These are phyloP conservation scores for Chlorella variabilis DNA, from an alignment of 163 green algal species.

Conservation along the genomic window DNA sequence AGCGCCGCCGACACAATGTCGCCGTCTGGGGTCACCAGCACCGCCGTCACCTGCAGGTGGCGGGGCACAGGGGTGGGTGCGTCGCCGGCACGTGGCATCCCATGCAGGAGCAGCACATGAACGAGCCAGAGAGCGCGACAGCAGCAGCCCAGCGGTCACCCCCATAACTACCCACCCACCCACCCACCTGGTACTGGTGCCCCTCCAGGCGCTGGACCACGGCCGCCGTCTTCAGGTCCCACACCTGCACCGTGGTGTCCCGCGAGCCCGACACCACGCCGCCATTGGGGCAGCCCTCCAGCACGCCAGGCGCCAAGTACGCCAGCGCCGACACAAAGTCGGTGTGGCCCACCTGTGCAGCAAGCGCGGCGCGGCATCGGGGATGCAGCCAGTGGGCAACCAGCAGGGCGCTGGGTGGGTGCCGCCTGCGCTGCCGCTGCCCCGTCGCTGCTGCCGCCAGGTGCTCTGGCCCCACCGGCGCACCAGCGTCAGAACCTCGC, in stretches of 20 bases:
- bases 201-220: constrained; percentile 58
- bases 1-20: constrained; percentile 72
- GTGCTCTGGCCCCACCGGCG: not conserved
- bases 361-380: not conserved
- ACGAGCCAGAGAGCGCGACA: too few species aligned
- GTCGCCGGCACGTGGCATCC: too few species aligned
- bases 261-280: constrained; percentile 65
- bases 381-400: too few species aligned
- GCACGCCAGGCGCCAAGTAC: constrained; percentile 51
- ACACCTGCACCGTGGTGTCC: constrained; percentile 80
- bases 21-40: constrained; percentile 59
- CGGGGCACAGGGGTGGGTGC: not conserved
- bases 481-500: constrained; percentile 14
- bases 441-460: not conserved
- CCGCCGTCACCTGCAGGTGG: constrained; percentile 64
- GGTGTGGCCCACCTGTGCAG: constrained; percentile 70
- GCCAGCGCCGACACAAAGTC: constrained; percentile 80
- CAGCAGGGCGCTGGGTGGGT: too few species aligned
- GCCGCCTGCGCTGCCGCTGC: not conserved
- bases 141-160: too few species aligned
- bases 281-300: not conserved
- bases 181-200: constrained; percentile 82
- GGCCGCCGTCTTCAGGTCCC: constrained; percentile 61
- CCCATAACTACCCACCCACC: too few species aligned
- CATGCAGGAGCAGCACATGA: too few species aligned